Percentiles rank a stretch among this genome's conserved stretches.
phyloP scores from a whole-genome alignment of 768 basidiomycete species.

The Amanita pallidorosea region DNA sequence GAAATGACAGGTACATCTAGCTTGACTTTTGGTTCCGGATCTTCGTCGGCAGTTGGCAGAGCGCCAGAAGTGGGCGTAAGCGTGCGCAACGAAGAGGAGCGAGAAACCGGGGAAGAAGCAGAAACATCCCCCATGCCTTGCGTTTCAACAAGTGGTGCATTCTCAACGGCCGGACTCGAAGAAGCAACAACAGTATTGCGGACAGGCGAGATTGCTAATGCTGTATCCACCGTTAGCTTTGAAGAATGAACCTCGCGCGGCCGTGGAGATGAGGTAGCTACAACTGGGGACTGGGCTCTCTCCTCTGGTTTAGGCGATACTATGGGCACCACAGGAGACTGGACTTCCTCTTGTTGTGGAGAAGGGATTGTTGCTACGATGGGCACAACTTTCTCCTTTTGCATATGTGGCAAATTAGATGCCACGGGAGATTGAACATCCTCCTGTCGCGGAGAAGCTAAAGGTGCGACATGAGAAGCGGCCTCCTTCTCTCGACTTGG shows the following conservation, averaged over 20 bases:
- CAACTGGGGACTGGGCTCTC: background rate
- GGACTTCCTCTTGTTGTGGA: background rate
- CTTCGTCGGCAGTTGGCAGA: background rate
- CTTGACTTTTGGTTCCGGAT: background rate
- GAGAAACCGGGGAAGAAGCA: background rate
- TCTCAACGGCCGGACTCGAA: background rate
- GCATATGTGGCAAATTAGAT: too few relatives aligned
- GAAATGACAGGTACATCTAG: conserved; percentile 4
- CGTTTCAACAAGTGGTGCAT: background rate
- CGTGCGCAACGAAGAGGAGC: background rate
- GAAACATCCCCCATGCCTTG: background rate
- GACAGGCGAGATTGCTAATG: background rate
- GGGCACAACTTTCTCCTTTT: too few relatives aligned
- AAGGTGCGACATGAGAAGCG: background rate
- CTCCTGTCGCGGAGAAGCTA: background rate
- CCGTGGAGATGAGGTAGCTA: background rate
- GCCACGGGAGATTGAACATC: too few relatives aligned
- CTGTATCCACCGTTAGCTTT: background rate
- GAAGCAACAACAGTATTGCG: background rate
- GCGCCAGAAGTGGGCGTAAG: background rate
- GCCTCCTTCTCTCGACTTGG: too few relatives aligned
- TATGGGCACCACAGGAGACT: background rate
- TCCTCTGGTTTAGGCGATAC: background rate
- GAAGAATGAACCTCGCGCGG: background rate
- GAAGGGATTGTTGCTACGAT: background rate